Percentiles rank a stretch among this genome's conserved stretches.
Conservation (phyloP, 768 basidiomycete species). For the Tylopilus vinaceipallidus region DNA sequence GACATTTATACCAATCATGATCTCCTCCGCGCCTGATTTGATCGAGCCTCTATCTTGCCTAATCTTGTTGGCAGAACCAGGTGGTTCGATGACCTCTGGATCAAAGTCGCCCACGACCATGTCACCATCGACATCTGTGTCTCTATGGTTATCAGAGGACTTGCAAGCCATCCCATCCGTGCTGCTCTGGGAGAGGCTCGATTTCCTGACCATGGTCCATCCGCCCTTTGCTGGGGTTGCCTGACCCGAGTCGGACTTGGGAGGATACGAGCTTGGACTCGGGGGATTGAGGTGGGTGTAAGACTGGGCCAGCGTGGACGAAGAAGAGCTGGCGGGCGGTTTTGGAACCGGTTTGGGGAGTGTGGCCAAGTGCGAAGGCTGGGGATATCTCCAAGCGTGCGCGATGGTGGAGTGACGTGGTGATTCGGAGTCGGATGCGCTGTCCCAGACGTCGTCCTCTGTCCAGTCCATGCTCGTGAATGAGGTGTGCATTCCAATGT, state of each 20-base stretch:
- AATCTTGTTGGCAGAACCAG: constrained; percentile 36
- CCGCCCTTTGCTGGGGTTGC: constrained; percentile 50
- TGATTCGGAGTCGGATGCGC: constrained; percentile 74
- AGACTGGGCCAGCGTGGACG: constrained; percentile 71
- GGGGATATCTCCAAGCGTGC: constrained; percentile 41
- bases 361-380: too few species aligned
- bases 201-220: constrained; percentile 74
- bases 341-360: constrained; percentile 60
- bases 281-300: constrained; percentile 80
- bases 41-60: constrained; percentile 50
- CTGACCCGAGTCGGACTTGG: constrained; percentile 43
- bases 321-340: constrained; percentile 47
- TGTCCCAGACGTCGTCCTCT: constrained; percentile 90
- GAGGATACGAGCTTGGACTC: constrained; percentile 72
- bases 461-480: constrained; percentile 61
- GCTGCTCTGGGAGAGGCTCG: constrained; percentile 28
- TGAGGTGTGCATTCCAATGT: constrained; percentile 59
- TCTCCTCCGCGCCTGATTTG: constrained; percentile 67
- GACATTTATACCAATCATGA: constrained; percentile 64
- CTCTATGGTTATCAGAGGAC: constrained; percentile 34
- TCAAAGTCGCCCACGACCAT: constrained; percentile 79
- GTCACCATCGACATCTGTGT: constrained; percentile 71
- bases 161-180: constrained; percentile 24
- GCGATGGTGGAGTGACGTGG: constrained; percentile 52
- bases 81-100: constrained; percentile 43